Base-by-base conservation (phyloP, 2,329 filamentous ascomycete species). In the Cercospora sp. region DNA sequence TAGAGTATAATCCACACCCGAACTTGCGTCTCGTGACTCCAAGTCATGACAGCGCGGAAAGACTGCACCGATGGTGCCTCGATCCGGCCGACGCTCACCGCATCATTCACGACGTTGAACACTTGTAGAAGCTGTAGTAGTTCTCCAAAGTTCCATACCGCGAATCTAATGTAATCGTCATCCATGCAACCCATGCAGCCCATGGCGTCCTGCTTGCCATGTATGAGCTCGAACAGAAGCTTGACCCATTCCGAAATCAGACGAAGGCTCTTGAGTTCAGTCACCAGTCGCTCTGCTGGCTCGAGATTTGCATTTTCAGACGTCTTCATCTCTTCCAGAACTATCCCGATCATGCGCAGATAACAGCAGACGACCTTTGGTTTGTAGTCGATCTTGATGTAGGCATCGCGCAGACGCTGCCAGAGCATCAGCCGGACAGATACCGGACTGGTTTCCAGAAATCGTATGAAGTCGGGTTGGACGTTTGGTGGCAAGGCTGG, bases 111-210 rank as follows among this genome's bases (percentile, higher is more conserved):
- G 70, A 97, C 84, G 10, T 92, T 88, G 42, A 91, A 90, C 8
- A 90, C 88, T 73, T 97, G 93, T 3, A 98, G 81, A 3, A 97
- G 84, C 69, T 89, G 90, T 68, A 88, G 86, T 33, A 97, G 80
- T 66, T 89, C 88, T 10, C 89, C 88, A 23, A 98, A 79, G 7
- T 92, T 89, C 20, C 86, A 85, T 74, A 93, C 87, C 5, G 92
- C 92, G 0, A 89, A 85, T 73, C 85, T 89, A 9, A 97, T 82
- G 75, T 97, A 93, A 2, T 89, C 85, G 60, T 91, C 89, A 69
- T 97, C 91, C 60, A 98, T 84, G 69, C 94, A 94, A 30, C 97
- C 93, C 74, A 96, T 94, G 2, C 91, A 94, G 33, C 97, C 93
- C 74, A 96, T 94, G 2, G 90, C 87, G 30, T 83, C 85, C 57